Percentiles rank a stretch among this genome's conserved stretches.
Evolutionary conservation across 345 rosid genomes (phyloP).

Genomic region (Gossypium anomalum): DNA sequence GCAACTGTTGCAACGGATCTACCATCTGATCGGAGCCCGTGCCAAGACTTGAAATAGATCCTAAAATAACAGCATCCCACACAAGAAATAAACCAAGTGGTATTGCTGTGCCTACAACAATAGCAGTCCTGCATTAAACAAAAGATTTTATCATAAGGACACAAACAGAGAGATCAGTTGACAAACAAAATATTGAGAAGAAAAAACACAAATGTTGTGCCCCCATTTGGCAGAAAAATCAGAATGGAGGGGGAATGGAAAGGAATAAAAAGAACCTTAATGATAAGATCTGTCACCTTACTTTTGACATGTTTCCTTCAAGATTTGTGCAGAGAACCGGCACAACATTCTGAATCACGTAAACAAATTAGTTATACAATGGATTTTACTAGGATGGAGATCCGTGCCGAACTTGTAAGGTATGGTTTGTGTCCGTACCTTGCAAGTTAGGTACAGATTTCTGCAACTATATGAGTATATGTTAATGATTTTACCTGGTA

Average conservation of each 20-base stretch:
- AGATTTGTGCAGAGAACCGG: conserved; percentile 91
- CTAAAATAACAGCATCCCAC: conserved; percentile 84
- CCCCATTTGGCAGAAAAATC: neutral
- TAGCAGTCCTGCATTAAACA: conserved; percentile 60
- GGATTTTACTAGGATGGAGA: no score
- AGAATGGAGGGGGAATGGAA: neutral
- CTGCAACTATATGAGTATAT: neutral
- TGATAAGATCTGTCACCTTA: conserved; percentile 59
- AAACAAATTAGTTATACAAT: neutral
- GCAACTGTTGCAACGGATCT: conserved; percentile 78
- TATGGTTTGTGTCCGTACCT: no score
- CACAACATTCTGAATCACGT: conserved; percentile 69
- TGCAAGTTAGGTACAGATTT: neutral
- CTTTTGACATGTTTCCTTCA: conserved; percentile 92
- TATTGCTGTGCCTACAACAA: conserved; percentile 79
- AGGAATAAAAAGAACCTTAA: neutral
- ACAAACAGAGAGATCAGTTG: neutral
- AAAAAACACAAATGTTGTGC: neutral
- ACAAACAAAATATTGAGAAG: neutral
- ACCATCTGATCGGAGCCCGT: conserved; percentile 36
- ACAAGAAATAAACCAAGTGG: conserved; percentile 85
- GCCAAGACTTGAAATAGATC: conserved; percentile 51
- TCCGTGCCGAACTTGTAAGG: no score
- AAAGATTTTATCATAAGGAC: neutral
- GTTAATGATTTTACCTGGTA: conserved; percentile 61